These are phyloP conservation scores for Yamagishiella unicocca DNA, from an alignment of 139 green algal species.

Conservation along the genomic window DNA sequence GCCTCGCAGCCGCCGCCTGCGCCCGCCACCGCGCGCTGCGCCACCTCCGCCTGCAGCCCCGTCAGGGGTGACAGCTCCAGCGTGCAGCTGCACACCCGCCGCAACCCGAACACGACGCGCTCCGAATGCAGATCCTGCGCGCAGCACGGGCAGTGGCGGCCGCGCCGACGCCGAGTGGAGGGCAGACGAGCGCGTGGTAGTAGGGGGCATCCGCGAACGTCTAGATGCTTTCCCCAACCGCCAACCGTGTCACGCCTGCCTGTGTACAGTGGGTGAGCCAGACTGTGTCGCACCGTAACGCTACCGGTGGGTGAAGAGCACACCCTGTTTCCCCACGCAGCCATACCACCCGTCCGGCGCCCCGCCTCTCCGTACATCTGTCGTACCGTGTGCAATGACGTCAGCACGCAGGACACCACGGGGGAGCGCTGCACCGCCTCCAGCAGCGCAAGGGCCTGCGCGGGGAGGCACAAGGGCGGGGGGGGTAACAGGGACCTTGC, in stretches of 20 bases:
- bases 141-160: no score
- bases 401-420: constrained; percentile 26
- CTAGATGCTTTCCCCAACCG: no score
- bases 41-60: neutral
- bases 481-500: neutral
- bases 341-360: no score
- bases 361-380: no score
- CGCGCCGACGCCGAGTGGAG: no score
- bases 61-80: constrained; percentile 32
- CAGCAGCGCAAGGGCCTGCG: constrained; percentile 13
- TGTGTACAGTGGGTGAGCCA: no score
- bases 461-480: neutral
- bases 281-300: no score
- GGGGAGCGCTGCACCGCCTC: constrained; percentile 35
- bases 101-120: constrained; percentile 35
- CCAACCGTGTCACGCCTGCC: no score
- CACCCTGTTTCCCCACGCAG: no score
- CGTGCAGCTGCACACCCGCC: neutral
- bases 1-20: neutral
- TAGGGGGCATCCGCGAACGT: no score
- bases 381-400: constrained; percentile 38
- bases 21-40: neutral
- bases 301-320: no score
- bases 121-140: constrained; percentile 50
- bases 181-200: no score